Conservation (phyloP, 2,329 filamentous ascomycete genomes). For the Elsinoe batatas region DNA sequence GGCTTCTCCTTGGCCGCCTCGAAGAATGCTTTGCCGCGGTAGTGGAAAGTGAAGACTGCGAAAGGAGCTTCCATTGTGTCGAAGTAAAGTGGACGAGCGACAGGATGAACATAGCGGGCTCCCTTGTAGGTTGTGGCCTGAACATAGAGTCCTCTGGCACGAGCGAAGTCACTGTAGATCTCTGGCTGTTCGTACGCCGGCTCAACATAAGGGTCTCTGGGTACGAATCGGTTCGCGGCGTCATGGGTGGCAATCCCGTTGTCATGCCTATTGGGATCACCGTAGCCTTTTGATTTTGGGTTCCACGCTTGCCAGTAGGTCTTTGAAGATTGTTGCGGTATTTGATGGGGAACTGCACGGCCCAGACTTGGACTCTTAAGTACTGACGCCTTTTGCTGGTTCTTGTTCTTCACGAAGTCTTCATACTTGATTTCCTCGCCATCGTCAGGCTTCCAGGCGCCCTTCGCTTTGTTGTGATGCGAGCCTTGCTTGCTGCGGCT, state of each 20-base stretch:
- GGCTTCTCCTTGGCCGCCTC: constrained; percentile 15
- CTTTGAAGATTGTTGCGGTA: neutral
- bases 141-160: constrained; percentile 20
- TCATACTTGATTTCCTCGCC: neutral
- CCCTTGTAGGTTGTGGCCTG: constrained; percentile 29
- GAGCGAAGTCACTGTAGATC: neutral
- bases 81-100: constrained; percentile 32
- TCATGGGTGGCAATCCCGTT: neutral
- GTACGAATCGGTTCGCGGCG: neutral
- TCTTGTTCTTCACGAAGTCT: neutral
- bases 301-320: constrained; percentile 1
- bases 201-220: constrained; percentile 2
- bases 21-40: constrained; percentile 29
- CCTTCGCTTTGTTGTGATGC: neutral
- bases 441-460: neutral
- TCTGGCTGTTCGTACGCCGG: constrained; percentile 9
- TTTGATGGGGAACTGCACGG: neutral
- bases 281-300: constrained; percentile 10
- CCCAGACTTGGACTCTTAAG: neutral
- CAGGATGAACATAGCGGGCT: constrained; percentile 29
- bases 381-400: neutral
- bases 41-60: constrained; percentile 41
- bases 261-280: neutral
- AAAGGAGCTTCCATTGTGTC: constrained; percentile 33
- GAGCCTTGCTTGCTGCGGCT: neutral